Evolutionary conservation across 2,329 filamentous ascomycete genomes (phyloP), one percentile per base, ranked within the genome.

Genomic region (Colletotrichum sp.): DNA sequence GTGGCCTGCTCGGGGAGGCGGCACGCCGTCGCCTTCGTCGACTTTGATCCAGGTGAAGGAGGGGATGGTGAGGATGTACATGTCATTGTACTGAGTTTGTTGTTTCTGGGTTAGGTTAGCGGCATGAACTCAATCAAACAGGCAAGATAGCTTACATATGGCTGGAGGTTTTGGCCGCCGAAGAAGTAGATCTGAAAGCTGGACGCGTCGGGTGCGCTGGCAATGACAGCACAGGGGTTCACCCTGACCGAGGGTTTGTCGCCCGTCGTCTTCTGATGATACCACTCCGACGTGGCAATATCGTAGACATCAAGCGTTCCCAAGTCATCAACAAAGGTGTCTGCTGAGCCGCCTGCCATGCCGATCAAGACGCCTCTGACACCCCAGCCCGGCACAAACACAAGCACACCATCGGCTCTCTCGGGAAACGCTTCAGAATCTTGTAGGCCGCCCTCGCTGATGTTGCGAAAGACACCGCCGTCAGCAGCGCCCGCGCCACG

Each of bases 111-210:
- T 4, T 0, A 6, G 2, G 33, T 59, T 21, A 76, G 76, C 59
- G 11, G 12, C 21, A 0, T 13, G 4, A 5, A 9, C 27, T 36
- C 16, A 1, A 4, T 13, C 6, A 43, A 21, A 24, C 4, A 24
- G 18, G 47, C 29, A 3, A 21, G 31, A 33, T 21, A 64, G 79
- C 84, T 78, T 77, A 86, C 91, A 73, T 87, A 89, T 1, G 93
- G 93, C 31, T 90, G 86, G 1, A 95, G 85, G 76, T 94, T 93
- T 80, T 95, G 94, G 0, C 94, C 94, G 15, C 93, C 94, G 79
- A 93, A 95, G 84, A 95, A 89, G 83, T 95, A 95, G 58, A 96
- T 88, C 79, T 95, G 93, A 79, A 94, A 94, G 33, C 91, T 93
- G 21, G 91, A 93, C 11, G 93, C 93, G 78, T 94, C 93, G 8